Percentiles rank a stretch among this genome's conserved stretches.
These are phyloP conservation scores for Alloteropsis semialata DNA, from an alignment of 176 grass and related monocot species.

Conservation along the genomic window DNA sequence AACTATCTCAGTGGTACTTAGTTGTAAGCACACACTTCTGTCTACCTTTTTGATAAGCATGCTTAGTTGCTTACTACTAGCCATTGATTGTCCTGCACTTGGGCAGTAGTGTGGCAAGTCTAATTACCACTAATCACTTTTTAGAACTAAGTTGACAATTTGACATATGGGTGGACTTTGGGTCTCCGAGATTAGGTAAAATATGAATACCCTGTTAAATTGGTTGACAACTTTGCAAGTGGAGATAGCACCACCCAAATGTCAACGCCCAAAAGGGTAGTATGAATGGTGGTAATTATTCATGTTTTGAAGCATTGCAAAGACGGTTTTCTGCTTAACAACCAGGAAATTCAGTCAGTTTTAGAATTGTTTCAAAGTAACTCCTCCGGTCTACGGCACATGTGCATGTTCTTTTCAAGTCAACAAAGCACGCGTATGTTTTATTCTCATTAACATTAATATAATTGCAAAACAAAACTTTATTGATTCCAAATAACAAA, in stretches of 20 bases:
- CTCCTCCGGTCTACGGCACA: not conserved
- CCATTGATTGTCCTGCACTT: slow-evolving; percentile 12
- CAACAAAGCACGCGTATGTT: not conserved
- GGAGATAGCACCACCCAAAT: slow-evolving; percentile 28
- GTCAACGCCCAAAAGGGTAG: slow-evolving; percentile 19
- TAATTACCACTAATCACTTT: slow-evolving; percentile 1
- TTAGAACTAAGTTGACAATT: slow-evolving; percentile 12
- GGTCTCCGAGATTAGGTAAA: slow-evolving; percentile 1
- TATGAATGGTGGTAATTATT: slow-evolving; percentile 21
- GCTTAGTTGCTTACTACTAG: slow-evolving; percentile 19
- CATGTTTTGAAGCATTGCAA: not conserved
- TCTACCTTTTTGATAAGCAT: slow-evolving; percentile 10
- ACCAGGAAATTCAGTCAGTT: not conserved
- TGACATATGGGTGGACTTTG: slow-evolving; percentile 5
- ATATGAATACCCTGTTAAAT: slow-evolving; percentile 3
- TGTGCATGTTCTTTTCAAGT: not conserved
- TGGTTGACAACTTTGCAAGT: slow-evolving; percentile 32
- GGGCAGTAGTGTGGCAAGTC: not conserved
- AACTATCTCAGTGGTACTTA: slow-evolving; percentile 4
- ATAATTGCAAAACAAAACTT: not conserved
- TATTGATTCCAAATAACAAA: not conserved
- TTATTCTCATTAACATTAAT: not conserved
- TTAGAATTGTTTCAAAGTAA: not conserved
- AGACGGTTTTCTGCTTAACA: not conserved
- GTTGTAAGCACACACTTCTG: not conserved